Evolutionary conservation across 306 rosid genomes (phyloP).

Genomic region (Oemleria cerasiformis): DNA sequence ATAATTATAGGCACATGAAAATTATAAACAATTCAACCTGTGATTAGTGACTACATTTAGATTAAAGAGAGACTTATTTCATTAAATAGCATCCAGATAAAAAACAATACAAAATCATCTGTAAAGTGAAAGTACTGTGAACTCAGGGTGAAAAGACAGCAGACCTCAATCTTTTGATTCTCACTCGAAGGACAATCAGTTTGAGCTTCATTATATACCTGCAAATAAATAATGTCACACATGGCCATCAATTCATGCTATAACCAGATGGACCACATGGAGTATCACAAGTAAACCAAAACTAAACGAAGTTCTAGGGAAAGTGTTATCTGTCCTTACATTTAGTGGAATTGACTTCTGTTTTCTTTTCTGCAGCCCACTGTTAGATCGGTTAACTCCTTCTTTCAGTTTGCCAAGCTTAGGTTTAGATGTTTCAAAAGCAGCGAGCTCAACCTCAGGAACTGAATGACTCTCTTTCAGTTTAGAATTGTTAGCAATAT

Average conservation of each 20-base stretch:
- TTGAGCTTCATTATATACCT: conserved; percentile 48
- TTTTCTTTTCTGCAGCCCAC: conserved; percentile 59
- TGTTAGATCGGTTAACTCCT: conserved; percentile 36
- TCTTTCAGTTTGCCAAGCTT: conserved; percentile 43
- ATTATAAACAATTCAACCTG: neutral
- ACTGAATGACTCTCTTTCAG: conserved; percentile 39
- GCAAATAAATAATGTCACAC: conserved; percentile 37
- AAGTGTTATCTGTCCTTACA: conserved; percentile 40
- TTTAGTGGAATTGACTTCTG: conserved; percentile 46
- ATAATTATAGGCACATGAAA: conserved; percentile 18
- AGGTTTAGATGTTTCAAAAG: conserved; percentile 37
- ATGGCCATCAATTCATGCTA: conserved; percentile 28
- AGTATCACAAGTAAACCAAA: neutral
- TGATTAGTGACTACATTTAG: neutral
- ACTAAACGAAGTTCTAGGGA: conserved; percentile 9
- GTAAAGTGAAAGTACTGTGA: neutral
- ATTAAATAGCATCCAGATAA: neutral
- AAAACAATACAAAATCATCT: neutral
- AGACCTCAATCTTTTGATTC: conserved; percentile 56
- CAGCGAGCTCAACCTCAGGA: conserved; percentile 38
- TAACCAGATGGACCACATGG: conserved; percentile 19
- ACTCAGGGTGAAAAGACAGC: conserved; percentile 17
- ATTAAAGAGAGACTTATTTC: neutral
- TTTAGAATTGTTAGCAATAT: conserved; percentile 43
- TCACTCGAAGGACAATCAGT: conserved; percentile 40